Percentiles rank a stretch among this genome's conserved stretches.
These are phyloP conservation scores for Cryptosporidium canis DNA, from an alignment of 169 alveolate species.

Conservation along the genomic window DNA sequence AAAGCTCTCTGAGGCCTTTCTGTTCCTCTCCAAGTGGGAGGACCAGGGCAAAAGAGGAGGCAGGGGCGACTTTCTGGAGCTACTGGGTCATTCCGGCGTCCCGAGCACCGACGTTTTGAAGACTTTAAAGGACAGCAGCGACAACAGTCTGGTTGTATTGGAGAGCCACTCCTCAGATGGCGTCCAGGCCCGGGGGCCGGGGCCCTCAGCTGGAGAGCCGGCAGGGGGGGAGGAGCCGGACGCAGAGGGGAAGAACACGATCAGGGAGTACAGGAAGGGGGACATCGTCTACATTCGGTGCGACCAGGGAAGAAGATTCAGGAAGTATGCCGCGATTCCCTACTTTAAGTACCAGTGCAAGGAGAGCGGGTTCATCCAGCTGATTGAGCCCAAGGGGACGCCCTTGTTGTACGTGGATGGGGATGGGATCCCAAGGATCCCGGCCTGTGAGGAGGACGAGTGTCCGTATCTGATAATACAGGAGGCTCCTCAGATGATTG, in stretches of 20 bases:
- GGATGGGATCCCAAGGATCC: slow-evolving; percentile 58
- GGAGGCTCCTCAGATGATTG: slow-evolving; percentile 47
- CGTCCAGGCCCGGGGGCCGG: background rate
- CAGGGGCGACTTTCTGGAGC: background rate
- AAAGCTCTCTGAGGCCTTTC: slow-evolving; percentile 22
- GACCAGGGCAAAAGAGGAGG: background rate
- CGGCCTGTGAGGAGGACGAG: slow-evolving; percentile 50
- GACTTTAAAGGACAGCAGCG: background rate
- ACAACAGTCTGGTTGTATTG: background rate
- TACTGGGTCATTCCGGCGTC: background rate
- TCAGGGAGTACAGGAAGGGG: slow-evolving; percentile 28
- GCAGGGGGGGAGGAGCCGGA: too few relatives aligned
- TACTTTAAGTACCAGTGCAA: slow-evolving; percentile 49
- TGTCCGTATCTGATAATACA: slow-evolving; percentile 43
- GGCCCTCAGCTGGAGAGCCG: background rate
- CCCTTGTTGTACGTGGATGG: slow-evolving; percentile 51
- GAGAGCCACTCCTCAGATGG: background rate
- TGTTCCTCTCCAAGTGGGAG: background rate
- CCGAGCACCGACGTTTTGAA: background rate
- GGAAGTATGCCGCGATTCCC: slow-evolving; percentile 44
- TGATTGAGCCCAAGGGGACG: slow-evolving; percentile 45
- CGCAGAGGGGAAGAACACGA: background rate
- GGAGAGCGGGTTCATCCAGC: slow-evolving; percentile 57
- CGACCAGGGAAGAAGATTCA: slow-evolving; percentile 8
- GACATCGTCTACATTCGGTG: slow-evolving; percentile 8